Evolutionary conservation across 2,329 filamentous ascomycete genomes (phyloP), one percentile per base, ranked within the genome.

Genomic region (Phaeophleospora eucalypticola): DNA sequence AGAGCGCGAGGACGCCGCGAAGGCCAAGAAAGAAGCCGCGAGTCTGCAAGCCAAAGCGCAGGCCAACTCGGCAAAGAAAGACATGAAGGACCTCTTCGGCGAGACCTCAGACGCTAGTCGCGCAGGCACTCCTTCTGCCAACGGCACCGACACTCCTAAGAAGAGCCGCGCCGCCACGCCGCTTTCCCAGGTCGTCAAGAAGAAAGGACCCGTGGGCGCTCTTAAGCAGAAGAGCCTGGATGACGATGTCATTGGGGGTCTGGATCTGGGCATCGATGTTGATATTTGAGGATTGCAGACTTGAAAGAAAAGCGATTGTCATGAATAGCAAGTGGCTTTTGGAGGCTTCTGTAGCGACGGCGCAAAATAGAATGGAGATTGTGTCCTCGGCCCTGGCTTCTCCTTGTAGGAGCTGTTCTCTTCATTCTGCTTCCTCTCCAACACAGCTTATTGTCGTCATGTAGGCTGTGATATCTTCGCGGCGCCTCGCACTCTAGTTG

Each of bases 261-360:
- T 97, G 73, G 93, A 97, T 65, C 71, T 97, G 59, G 91, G 89
- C 20, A 89, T 97, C 65, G 91, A 97, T 58, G 83, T 95, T 59
- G 89, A 95, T 57, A 88, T 95, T 58, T 88, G 62, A 70, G 34
- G 14, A 4, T n/a, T n/a, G n/a, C n/a, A n/a, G n/a, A n/a, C n/a
- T n/a, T 12, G 24, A 29, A 29, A 29, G 24, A 29, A 29, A 29
- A 29, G 24, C 12, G 24, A 12, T 29, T 29, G 24, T 29, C n/a
- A n/a, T n/a, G n/a, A n/a, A n/a, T n/a, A n/a, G n/a, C n/a, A n/a
- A n/a, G n/a, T n/a, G n/a, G n/a, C n/a, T n/a, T n/a, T n/a, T n/a
- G n/a, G n/a, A n/a, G n/a, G n/a, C n/a, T n/a, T n/a, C n/a, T n/a
- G n/a, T n/a, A n/a, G n/a, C n/a, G n/a, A n/a, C n/a, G n/a, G n/a